These are phyloP conservation scores for Sordariomycetes sp. DNA, from an alignment of 2,329 filamentous ascomycete genomes.

Conservation along the genomic window DNA sequence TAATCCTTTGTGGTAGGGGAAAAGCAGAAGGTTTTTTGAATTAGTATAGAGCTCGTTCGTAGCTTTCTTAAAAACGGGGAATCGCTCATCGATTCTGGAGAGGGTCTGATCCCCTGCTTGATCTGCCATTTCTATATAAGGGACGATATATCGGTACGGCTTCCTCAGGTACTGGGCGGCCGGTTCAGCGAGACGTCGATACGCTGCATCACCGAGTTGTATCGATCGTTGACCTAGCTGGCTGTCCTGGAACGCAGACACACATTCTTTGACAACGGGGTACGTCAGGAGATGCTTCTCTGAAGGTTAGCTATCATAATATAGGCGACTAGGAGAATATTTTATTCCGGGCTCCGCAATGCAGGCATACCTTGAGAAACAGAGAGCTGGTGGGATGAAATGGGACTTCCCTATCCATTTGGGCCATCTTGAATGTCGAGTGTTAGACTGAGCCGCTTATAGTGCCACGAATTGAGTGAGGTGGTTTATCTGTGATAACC, in stretches of 20 bases:
- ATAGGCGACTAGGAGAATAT: neutral
- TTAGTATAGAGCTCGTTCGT: conserved; percentile 56
- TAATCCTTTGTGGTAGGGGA: conserved; percentile 48
- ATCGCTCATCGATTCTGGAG: conserved; percentile 52
- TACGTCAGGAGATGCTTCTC: conserved; percentile 70
- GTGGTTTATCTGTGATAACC: neutral
- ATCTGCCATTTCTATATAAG: conserved; percentile 77
- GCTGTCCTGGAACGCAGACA: conserved; percentile 68
- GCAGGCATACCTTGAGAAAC: conserved; percentile 30
- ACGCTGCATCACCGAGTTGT: conserved; percentile 60
- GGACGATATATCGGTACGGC: conserved; percentile 70
- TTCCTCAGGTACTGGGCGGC: conserved; percentile 65
- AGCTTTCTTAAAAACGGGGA: conserved; percentile 64
- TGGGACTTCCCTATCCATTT: conserved; percentile 37
- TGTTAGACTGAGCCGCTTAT: neutral
- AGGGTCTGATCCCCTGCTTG: conserved; percentile 61
- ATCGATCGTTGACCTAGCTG: conserved; percentile 75
- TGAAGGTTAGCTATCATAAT: neutral
- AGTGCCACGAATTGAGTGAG: neutral
- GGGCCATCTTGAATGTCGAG: conserved; percentile 18
- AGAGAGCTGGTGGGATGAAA: conserved; percentile 27
- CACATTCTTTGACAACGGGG: conserved; percentile 67
- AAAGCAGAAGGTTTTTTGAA: conserved; percentile 45
- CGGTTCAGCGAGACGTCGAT: conserved; percentile 63
- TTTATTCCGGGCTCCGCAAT: neutral